Percentiles rank a stretch among this genome's conserved stretches.
Conservation (phyloP, 2,329 filamentous ascomycete species). For the Ambrosiella xylebori region DNA sequence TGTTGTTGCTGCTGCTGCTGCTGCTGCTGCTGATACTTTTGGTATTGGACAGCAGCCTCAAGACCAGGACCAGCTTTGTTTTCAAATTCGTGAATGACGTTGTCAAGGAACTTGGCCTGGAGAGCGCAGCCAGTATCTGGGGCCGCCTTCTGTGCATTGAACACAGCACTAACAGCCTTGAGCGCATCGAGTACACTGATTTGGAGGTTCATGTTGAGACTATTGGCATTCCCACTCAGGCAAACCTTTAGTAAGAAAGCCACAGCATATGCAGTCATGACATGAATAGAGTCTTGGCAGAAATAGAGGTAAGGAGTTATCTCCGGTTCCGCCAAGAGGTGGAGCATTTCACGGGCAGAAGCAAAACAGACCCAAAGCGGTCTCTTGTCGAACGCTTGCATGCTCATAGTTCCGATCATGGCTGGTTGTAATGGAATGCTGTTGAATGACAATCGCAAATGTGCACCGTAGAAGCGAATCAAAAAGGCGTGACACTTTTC, state of each 20-base stretch:
- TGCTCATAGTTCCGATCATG: slow-evolving; percentile 16
- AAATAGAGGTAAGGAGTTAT: slow-evolving; percentile 21
- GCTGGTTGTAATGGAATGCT: slow-evolving; percentile 21
- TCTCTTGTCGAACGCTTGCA: slow-evolving; percentile 16
- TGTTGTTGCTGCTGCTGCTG: slow-evolving; percentile 1
- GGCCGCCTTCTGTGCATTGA: slow-evolving; percentile 18
- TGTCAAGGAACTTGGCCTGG: slow-evolving; percentile 19
- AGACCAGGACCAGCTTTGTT: slow-evolving; percentile 4
- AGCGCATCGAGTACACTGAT: slow-evolving; percentile 13
- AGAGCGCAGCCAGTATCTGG: slow-evolving; percentile 18
- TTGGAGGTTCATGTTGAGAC: slow-evolving; percentile 11
- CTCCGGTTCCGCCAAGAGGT: slow-evolving; percentile 17
- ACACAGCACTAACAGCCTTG: slow-evolving; percentile 14
- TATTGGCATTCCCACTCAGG: slow-evolving; percentile 7
- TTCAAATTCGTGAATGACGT: slow-evolving; percentile 11
- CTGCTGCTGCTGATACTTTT: slow-evolving; percentile 14
- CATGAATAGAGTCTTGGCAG: slow-evolving; percentile 25
- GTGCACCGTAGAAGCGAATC: slow-evolving; percentile 23
- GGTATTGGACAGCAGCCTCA: slow-evolving; percentile 3
- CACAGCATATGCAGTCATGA: slow-evolving; percentile 26
- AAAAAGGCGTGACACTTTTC: slow-evolving; percentile 21
- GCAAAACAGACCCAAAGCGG: slow-evolving; percentile 19
- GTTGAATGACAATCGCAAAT: slow-evolving; percentile 22
- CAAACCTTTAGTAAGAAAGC: slow-evolving; percentile 22
- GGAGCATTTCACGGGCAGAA: slow-evolving; percentile 21